Base-by-base conservation (phyloP, 2,329 filamentous ascomycete species). In the Colletotrichum chlorophyti region DNA sequence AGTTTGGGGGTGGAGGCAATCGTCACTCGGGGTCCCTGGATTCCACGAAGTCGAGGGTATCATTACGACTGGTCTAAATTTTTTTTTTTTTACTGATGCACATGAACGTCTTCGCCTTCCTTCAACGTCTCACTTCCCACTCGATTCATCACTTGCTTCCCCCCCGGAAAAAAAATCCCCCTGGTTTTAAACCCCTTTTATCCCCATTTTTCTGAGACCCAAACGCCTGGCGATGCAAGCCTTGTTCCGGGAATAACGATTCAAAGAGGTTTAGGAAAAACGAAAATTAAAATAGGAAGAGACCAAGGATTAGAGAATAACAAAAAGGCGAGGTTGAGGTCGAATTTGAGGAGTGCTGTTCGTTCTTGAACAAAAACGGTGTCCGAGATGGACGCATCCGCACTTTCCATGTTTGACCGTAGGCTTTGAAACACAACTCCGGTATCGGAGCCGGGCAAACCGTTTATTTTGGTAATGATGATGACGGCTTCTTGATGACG, bases 401-500 rank as follows among this genome's bases (percentile, higher is more conserved):
- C n/a, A n/a, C n/a, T n/a, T n/a, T n/a, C n/a, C n/a, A n/a, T n/a
- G n/a, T n/a, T n/a, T n/a, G n/a, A n/a, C n/a, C n/a, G n/a, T n/a
- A n/a, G n/a, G n/a, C n/a, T n/a, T n/a, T n/a, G n/a, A n/a, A n/a
- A n/a, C n/a, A n/a, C n/a, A n/a, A n/a, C n/a, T n/a, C n/a, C n/a
- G n/a, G n/a, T n/a, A n/a, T n/a, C n/a, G n/a, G n/a, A n/a, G n/a
- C n/a, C n/a, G n/a, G n/a, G n/a, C n/a, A n/a, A n/a, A n/a, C n/a
- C n/a, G 14, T n/a, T 24, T 38, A 50, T 15, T 55, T 60, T 6
- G 51, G 51, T 12, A 46, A 40, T 14, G 31, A 48, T 2, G 38
- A 43, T 2, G 53, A 45, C 10, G 61, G 61, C 29, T 51, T 61
- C 45, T 63, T 63, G 14, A 63, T 59, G 35, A 63, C 61, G 21